Conservation (phyloP, 495 filamentous ascomycete genomes). For the Aspergillus campestris region DNA sequence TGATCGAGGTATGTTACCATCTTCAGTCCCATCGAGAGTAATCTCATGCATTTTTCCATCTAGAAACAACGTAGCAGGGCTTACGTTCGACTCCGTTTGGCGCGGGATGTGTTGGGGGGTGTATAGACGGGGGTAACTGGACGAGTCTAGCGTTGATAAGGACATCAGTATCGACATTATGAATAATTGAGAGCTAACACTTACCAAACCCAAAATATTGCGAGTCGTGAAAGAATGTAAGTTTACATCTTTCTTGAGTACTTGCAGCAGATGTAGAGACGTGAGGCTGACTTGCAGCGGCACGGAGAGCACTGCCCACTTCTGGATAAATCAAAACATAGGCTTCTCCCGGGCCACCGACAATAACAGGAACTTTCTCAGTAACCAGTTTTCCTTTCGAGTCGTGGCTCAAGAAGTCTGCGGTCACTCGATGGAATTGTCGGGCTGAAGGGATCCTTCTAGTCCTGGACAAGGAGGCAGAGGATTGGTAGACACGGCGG, state of each 20-base stretch:
- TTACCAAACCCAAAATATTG: slow-evolving; percentile 24
- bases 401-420: slow-evolving; percentile 21
- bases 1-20: slow-evolving; percentile 14
- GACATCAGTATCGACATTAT: slow-evolving; percentile 3
- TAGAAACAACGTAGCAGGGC: slow-evolving; percentile 25
- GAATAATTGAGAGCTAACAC: slow-evolving; percentile 3
- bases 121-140: slow-evolving; percentile 25
- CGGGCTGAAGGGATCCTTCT: slow-evolving; percentile 10
- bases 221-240: slow-evolving; percentile 27
- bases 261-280: slow-evolving; percentile 11
- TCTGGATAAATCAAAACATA: slow-evolving; percentile 23
- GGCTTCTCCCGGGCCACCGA: slow-evolving; percentile 21
- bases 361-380: slow-evolving; percentile 18
- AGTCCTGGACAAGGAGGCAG: slow-evolving; percentile 4
- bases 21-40: slow-evolving; percentile 21
- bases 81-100: slow-evolving; percentile 21
- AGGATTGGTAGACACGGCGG: slow-evolving; percentile 10
- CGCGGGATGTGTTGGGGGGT: slow-evolving; percentile 17
- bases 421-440: slow-evolving; percentile 20
- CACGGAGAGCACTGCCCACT: slow-evolving; percentile 20
- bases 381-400: slow-evolving; percentile 17
- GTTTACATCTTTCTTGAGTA: slow-evolving; percentile 21
- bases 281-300: slow-evolving; percentile 19
- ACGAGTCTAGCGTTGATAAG: slow-evolving; percentile 15
- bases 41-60: slow-evolving; percentile 25